Conservation (phyloP, 164 flowering plant genomes). For the Akebia trifoliata region DNA sequence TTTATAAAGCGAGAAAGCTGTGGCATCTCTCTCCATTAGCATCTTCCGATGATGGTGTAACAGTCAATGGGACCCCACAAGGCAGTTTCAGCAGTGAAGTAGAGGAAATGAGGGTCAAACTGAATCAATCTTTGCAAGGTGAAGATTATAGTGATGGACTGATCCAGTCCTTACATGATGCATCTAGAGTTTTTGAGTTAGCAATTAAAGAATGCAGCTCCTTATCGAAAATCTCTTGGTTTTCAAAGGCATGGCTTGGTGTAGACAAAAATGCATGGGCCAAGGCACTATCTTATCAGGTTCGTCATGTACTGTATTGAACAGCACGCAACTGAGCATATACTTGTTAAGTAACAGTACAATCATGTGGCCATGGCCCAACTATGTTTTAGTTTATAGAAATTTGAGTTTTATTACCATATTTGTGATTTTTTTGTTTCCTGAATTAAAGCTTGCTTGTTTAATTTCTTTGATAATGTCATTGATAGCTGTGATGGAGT, state of each 20-base stretch:
- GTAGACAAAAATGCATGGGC: slow-evolving; percentile 80
- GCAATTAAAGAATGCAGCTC: slow-evolving; percentile 58
- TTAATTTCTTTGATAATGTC: no score
- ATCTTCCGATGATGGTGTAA: slow-evolving; percentile 76
- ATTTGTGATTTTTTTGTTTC: not conserved
- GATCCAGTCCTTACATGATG: slow-evolving; percentile 81
- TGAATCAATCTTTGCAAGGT: slow-evolving; percentile 53
- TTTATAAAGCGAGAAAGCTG: slow-evolving; percentile 36
- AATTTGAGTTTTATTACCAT: not conserved
- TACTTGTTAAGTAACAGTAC: not conserved
- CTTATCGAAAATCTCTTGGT: slow-evolving; percentile 56
- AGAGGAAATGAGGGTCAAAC: slow-evolving; percentile 63
- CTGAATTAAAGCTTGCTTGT: not conserved
- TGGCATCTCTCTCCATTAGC: slow-evolving; percentile 31
- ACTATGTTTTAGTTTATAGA: not conserved
- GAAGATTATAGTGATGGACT: slow-evolving; percentile 64
- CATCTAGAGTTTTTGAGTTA: slow-evolving; percentile 88
- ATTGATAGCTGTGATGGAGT: no score
- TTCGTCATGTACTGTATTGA: slow-evolving; percentile 12
- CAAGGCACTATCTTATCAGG: slow-evolving; percentile 91
- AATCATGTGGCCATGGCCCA: not conserved
- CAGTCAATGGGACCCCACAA: slow-evolving; percentile 68
- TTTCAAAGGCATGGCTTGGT: slow-evolving; percentile 89
- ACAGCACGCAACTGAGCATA: no score
- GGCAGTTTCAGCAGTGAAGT: slow-evolving; percentile 45